These are phyloP conservation scores for Musa troglodytarum DNA, from an alignment of 176 grass and related monocot species.

Conservation along the genomic window DNA sequence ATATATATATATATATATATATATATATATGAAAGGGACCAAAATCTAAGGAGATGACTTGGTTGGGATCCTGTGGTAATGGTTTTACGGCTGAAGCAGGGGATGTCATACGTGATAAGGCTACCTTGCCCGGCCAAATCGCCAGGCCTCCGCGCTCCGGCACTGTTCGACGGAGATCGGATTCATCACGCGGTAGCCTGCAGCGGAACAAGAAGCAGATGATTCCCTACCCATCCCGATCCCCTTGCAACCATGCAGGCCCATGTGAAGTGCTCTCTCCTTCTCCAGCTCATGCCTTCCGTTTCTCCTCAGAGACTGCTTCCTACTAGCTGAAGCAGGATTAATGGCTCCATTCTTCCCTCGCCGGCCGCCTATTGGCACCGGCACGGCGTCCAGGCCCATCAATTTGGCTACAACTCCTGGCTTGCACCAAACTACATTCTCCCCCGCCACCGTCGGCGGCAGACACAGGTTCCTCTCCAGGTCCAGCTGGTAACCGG, in stretches of 20 bases:
- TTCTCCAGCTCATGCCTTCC: constrained; percentile 49
- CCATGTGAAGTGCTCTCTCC: constrained; percentile 53
- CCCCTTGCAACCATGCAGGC: constrained; percentile 30
- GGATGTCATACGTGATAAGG: too few relatives aligned
- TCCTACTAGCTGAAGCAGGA: constrained; percentile 24
- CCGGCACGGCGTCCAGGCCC: constrained; percentile 70
- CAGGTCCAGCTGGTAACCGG: constrained; percentile 47
- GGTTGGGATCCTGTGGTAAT: too few relatives aligned
- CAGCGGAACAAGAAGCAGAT: neutral
- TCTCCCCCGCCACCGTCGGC: constrained; percentile 57
- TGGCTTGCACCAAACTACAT: constrained; percentile 90
- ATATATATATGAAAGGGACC: too few relatives aligned
- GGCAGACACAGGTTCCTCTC: constrained; percentile 63
- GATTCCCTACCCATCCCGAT: neutral
- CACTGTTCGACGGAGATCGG: constrained; percentile 2
- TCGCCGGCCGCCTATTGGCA: constrained; percentile 31
- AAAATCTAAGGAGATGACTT: too few relatives aligned
- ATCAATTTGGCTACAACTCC: constrained; percentile 76
- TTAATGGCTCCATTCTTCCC: constrained; percentile 5
- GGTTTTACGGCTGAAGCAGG: too few relatives aligned
- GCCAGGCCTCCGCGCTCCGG: neutral
- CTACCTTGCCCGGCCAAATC: neutral
- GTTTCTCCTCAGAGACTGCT: constrained; percentile 35
- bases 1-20: too few relatives aligned
- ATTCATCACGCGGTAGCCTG: neutral